Evolutionary conservation across 2,329 filamentous ascomycete genomes (phyloP).

Genomic region (Penicillium rolfsii): DNA sequence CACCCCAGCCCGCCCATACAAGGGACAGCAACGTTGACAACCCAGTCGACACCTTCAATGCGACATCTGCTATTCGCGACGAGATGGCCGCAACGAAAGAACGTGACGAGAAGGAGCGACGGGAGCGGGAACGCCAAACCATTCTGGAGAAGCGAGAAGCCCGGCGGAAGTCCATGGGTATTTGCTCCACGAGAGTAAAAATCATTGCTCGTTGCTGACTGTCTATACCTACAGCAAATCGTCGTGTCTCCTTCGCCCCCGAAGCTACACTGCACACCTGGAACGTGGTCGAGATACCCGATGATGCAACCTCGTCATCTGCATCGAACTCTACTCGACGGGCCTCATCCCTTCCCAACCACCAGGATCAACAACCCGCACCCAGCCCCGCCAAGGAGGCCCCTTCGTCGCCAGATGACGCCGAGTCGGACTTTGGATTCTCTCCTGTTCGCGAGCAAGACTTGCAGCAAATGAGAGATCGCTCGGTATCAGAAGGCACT

Average conservation of each 20-base stretch:
- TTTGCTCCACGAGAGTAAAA: not conserved
- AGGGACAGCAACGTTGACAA: slow-evolving; percentile 51
- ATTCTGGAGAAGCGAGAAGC: slow-evolving; percentile 77
- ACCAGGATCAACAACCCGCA: slow-evolving; percentile 34
- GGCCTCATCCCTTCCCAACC: slow-evolving; percentile 62
- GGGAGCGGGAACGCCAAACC: slow-evolving; percentile 61
- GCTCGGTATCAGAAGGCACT: slow-evolving; percentile 27
- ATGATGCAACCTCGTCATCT: slow-evolving; percentile 80
- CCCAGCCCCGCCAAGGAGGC: slow-evolving; percentile 57
- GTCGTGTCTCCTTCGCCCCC: slow-evolving; percentile 93
- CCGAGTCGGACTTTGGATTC: slow-evolving; percentile 59
- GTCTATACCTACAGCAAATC: slow-evolving; percentile 62
- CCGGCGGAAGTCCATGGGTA: slow-evolving; percentile 81
- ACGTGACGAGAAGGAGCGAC: slow-evolving; percentile 67
- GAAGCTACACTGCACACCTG: slow-evolving; percentile 97
- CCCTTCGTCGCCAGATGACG: slow-evolving; percentile 64
- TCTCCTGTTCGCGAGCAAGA: slow-evolving; percentile 69
- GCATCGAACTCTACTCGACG: slow-evolving; percentile 75
- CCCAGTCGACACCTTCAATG: slow-evolving; percentile 52
- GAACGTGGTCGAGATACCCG: slow-evolving; percentile 86
- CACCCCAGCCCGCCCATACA: slow-evolving; percentile 36
- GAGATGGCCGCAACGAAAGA: slow-evolving; percentile 69
- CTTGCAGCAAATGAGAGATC: slow-evolving; percentile 61
- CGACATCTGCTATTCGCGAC: slow-evolving; percentile 42
- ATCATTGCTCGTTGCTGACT: slow-evolving; percentile 20